Conservation (phyloP, 768 basidiomycete genomes). For the Xerocomellus dryophilus region DNA sequence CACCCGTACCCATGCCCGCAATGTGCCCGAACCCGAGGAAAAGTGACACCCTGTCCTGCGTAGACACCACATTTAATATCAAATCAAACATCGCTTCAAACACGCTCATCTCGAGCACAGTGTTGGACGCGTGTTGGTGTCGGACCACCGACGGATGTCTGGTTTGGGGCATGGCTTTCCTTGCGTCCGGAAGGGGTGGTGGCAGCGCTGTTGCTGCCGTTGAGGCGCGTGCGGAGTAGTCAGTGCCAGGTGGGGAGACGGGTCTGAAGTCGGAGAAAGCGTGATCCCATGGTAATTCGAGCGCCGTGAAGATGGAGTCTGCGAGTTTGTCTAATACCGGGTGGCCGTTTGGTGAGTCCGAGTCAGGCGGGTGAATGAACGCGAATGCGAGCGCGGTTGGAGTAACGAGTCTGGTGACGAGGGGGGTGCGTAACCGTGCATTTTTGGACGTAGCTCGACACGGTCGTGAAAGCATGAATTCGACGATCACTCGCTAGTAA, state of each 20-base stretch:
- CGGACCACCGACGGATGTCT: constrained; percentile 8
- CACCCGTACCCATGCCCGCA: no score
- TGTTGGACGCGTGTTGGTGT: constrained; percentile 56
- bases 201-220: neutral
- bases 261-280: constrained; percentile 48
- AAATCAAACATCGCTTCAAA: constrained; percentile 74
- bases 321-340: neutral
- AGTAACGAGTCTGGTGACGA: no score
- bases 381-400: no score
- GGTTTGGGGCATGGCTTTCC: neutral
- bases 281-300: constrained; percentile 46
- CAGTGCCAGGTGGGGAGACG: constrained; percentile 19
- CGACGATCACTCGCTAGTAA: no score
- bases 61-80: constrained; percentile 57
- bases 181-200: neutral
- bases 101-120: constrained; percentile 59
- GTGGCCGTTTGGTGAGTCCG: neutral
- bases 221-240: constrained; percentile 13
- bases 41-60: no score
- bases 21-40: neutral
- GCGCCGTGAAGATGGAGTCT: constrained; percentile 35
- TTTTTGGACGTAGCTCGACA: no score
- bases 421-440: no score
- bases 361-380: no score
- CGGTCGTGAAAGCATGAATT: no score